Evolutionary conservation across 345 rosid genomes (phyloP), one percentile per base, ranked within the genome.

Genomic region (Jatropha curcas): DNA sequence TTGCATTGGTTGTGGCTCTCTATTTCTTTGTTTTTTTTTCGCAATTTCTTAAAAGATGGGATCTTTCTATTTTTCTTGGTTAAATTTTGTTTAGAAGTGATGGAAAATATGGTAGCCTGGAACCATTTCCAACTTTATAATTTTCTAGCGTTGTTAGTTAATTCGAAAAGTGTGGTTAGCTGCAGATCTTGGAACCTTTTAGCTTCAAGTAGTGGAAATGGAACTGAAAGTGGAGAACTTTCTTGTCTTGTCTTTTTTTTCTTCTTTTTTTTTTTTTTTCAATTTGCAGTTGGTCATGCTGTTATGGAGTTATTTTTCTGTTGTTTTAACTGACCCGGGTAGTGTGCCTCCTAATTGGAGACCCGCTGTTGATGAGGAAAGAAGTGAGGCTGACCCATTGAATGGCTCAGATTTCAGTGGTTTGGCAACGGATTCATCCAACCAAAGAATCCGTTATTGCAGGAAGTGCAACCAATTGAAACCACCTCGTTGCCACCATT

Each of bases 401-500:
- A 87, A 87, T 65, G 87, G 69, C 41, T 84, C 88, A 55, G 97
- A 92, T 34, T 88, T 80, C 70, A 79, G 74, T 65, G 80, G 78
- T 74, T 69, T 84, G 81, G 92, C 79, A 71, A 58, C 94, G 7
- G 97, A 91, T 41, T 72, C 86, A 14, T 77, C 86, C 1, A 82
- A 84, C 71, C 96, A 82, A 71, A 87, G 90, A 79, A 77, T 85
- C 61, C 86, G 99, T 33, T 87, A 78, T 73, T 95, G 98, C 86
- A 83, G 95, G 77, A 92, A 94, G 81, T 94, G 98, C 79, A 89
- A 83, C 81, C 97, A 94, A 75, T 83, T 77, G 76, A 94, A 94
- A 61, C 98, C 98, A 9, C 96, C 98, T 68, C 97, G 98, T 6
- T 90, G 98, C 74, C 98, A 94, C 68, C 98, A 92, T 70, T 94